Conservation (phyloP, 768 basidiomycete species). For the Gyrodon lividus region DNA sequence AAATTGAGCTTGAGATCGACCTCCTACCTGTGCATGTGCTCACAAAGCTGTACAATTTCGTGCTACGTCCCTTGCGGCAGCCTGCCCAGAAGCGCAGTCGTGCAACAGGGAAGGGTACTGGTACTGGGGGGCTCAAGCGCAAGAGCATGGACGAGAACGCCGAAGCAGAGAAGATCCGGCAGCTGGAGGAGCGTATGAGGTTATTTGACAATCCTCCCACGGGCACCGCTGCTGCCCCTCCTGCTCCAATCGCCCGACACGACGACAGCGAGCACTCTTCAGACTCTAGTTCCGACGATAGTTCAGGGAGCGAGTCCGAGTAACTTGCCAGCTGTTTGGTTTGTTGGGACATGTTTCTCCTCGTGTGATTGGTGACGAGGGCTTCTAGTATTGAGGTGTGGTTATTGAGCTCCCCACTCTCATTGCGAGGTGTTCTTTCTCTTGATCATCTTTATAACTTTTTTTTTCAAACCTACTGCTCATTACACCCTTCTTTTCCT, state of each 20-base stretch:
- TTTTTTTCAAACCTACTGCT: conserved; percentile 26
- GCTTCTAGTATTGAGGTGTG: conserved; percentile 19
- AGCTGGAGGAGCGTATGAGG: conserved; percentile 84
- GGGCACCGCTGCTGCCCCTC: conserved; percentile 31
- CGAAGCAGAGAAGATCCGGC: conserved; percentile 92
- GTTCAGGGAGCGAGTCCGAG: conserved; percentile 83
- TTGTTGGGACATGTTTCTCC: conserved; percentile 16
- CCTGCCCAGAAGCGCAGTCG: conserved; percentile 64
- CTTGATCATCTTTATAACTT: conserved; percentile 38
- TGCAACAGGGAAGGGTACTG: conserved; percentile 68
- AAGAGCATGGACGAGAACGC: conserved; percentile 98
- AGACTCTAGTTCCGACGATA: conserved; percentile 78
- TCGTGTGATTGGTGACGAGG: conserved; percentile 19
- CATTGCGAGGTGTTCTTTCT: conserved; percentile 24
- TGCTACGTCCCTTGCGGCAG: conserved; percentile 74
- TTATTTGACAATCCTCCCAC: conserved; percentile 69
- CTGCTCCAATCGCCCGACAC: conserved; percentile 35
- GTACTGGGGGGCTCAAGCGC: conserved; percentile 87
- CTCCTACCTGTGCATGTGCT: conserved; percentile 81
- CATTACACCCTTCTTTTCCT: conserved; percentile 19
- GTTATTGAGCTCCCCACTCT: conserved; percentile 17
- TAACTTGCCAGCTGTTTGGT: conserved; percentile 36
- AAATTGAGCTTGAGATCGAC: conserved; percentile 99
- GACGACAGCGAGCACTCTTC: conserved; percentile 71
- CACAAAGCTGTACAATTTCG: conserved; percentile 93